Percentiles rank a stretch among this genome's conserved stretches.
Conservation (phyloP, 768 basidiomycete species). For the Russula compacta region DNA sequence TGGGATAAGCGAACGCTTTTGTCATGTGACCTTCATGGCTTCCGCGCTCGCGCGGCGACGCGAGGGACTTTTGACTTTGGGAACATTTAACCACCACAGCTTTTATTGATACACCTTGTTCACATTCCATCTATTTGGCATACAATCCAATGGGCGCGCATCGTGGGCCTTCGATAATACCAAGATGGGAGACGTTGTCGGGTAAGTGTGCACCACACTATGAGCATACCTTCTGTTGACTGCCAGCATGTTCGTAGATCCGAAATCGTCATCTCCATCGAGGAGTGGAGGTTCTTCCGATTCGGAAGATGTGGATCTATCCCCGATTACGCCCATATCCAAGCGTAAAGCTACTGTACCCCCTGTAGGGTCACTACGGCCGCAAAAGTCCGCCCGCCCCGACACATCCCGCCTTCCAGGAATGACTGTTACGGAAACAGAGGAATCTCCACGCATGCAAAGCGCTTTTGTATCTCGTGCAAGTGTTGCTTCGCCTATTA, state of each 20-base stretch:
- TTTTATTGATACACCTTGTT: neutral
- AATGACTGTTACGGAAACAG: neutral
- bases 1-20: neutral
- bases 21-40: neutral
- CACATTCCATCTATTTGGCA: neutral
- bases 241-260: neutral
- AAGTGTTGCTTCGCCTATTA: neutral
- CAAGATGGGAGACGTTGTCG: constrained; percentile 1
- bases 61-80: neutral
- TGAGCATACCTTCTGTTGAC: neutral
- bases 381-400: constrained; percentile 6
- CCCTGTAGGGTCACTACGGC: neutral
- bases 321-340: neutral
- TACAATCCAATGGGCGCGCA: constrained; percentile 1
- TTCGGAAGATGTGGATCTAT: neutral
- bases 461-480: neutral
- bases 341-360: constrained; percentile 8
- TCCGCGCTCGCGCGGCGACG: neutral
- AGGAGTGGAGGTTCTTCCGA: neutral
- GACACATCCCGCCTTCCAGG: neutral
- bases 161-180: neutral
- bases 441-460: neutral
- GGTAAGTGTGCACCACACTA: neutral
- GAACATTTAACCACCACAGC: neutral
- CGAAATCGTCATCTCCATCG: neutral